Evolutionary conservation across 306 rosid species (phyloP).

Genomic region (Citrullus amarus): DNA sequence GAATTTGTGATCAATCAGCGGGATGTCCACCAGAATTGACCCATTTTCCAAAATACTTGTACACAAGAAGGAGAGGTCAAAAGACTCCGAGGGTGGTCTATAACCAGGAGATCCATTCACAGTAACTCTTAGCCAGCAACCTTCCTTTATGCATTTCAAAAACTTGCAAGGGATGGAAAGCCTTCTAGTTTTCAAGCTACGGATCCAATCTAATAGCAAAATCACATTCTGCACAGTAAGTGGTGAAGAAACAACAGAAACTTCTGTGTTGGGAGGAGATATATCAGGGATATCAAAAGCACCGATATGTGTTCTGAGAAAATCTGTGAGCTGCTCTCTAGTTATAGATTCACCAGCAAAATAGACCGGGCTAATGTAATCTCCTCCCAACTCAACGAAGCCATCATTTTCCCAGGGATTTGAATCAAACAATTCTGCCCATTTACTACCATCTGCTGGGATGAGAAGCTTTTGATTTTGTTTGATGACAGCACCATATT

Average conservation of each 20-base stretch:
- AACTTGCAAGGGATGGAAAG: slow-evolving; percentile 23
- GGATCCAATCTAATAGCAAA: slow-evolving; percentile 61
- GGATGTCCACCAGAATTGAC: slow-evolving; percentile 53
- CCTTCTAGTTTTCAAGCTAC: background rate
- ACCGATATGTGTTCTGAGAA: slow-evolving; percentile 23
- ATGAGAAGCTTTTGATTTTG: slow-evolving; percentile 25
- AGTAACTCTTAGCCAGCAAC: slow-evolving; percentile 50
- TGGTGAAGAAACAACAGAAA: slow-evolving; percentile 33
- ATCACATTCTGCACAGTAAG: slow-evolving; percentile 45
- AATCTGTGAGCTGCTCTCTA: slow-evolving; percentile 14
- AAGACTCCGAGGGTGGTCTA: slow-evolving; percentile 52
- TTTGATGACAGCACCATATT: slow-evolving; percentile 18
- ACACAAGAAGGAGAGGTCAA: slow-evolving; percentile 31
- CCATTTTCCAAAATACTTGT: slow-evolving; percentile 38
- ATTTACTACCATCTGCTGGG: slow-evolving; percentile 58
- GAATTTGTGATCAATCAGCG: slow-evolving; percentile 39
- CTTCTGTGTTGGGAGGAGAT: slow-evolving; percentile 38
- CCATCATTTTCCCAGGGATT: slow-evolving; percentile 47
- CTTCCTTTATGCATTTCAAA: slow-evolving; percentile 38
- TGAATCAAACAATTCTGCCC: slow-evolving; percentile 43
- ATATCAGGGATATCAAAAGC: slow-evolving; percentile 56
- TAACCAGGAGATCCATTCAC: slow-evolving; percentile 18
- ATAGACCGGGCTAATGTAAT: slow-evolving; percentile 15
- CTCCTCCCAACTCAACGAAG: slow-evolving; percentile 40
- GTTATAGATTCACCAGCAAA: slow-evolving; percentile 27